Percentiles rank a stretch among this genome's conserved stretches.
These are phyloP conservation scores for Osmanthus fragrans DNA, from an alignment of 257 asterid species.

Conservation along the genomic window DNA sequence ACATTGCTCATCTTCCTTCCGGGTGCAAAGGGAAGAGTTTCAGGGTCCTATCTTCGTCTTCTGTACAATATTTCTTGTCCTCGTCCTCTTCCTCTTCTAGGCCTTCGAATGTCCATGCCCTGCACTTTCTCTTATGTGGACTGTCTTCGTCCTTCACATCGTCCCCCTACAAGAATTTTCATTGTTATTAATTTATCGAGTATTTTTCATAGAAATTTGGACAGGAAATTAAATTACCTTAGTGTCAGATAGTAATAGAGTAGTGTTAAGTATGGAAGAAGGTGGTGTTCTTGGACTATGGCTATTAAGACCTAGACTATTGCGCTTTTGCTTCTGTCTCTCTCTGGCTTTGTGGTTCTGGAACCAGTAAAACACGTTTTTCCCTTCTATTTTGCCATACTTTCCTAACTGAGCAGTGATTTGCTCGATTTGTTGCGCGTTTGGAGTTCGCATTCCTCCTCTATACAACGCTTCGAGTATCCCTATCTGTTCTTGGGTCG, in stretches of 20 bases:
- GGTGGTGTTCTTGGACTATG: conserved; percentile 53
- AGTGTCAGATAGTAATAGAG: neutral
- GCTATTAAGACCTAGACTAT: conserved; percentile 46
- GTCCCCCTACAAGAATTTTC: conserved; percentile 41
- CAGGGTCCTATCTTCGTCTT: conserved; percentile 57
- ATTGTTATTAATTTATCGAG: neutral
- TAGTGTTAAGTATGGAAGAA: conserved; percentile 17
- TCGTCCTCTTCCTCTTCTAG: conserved; percentile 35
- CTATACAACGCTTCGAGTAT: conserved; percentile 79
- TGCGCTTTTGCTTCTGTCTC: conserved; percentile 90
- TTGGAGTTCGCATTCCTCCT: conserved; percentile 87
- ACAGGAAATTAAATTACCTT: neutral
- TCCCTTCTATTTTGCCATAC: conserved; percentile 88
- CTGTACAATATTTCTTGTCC: conserved; percentile 28
- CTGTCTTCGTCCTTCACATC: conserved; percentile 43
- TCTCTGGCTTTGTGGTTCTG: conserved; percentile 97
- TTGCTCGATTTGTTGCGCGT: conserved; percentile 83
- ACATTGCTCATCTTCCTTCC: conserved; percentile 29
- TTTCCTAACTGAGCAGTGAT: conserved; percentile 62
- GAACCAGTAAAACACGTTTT: conserved; percentile 96
- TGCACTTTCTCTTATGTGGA: conserved; percentile 65
- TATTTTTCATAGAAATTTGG: neutral
- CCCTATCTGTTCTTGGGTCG: conserved; percentile 90
- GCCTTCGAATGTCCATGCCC: conserved; percentile 55
- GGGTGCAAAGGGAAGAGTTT: conserved; percentile 92